Conservation (phyloP, 345 rosid genomes). For the Salix arbutifolia region DNA sequence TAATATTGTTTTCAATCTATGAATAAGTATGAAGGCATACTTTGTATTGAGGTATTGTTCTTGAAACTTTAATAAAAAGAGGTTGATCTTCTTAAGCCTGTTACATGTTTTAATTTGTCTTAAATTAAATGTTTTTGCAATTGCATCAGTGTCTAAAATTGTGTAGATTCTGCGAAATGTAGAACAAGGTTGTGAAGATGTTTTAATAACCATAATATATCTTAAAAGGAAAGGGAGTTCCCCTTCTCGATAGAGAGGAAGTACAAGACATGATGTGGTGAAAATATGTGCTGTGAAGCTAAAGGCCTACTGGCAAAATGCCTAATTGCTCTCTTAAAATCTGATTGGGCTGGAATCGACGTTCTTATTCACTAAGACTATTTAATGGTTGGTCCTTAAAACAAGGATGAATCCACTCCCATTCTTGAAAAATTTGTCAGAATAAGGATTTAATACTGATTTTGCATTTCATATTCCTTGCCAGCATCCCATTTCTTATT, state of each 20-base stretch:
- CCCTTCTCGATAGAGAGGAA: neutral
- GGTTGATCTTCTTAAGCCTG: neutral
- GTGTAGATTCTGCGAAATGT: neutral
- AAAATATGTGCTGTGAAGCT: neutral
- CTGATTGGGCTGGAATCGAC: neutral
- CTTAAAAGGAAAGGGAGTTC: neutral
- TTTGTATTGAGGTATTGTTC: neutral
- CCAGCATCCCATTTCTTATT: neutral
- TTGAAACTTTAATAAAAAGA: neutral
- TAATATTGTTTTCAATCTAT: neutral
- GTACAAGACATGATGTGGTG: neutral
- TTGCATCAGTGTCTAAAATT: neutral
- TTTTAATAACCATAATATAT: neutral
- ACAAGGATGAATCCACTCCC: neutral
- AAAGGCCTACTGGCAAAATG: neutral
- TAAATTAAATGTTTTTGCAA: neutral
- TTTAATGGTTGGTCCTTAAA: neutral
- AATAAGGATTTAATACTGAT: neutral
- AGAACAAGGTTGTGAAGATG: neutral
- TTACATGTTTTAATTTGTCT: neutral
- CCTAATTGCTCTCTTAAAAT: neutral
- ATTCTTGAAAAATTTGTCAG: neutral
- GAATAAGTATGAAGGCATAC: neutral
- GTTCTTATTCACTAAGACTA: neutral
- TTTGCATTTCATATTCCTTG: neutral